Evolutionary conservation across 73 alveolate species (phyloP).

Genomic region (Paraurostyla sp.): DNA sequence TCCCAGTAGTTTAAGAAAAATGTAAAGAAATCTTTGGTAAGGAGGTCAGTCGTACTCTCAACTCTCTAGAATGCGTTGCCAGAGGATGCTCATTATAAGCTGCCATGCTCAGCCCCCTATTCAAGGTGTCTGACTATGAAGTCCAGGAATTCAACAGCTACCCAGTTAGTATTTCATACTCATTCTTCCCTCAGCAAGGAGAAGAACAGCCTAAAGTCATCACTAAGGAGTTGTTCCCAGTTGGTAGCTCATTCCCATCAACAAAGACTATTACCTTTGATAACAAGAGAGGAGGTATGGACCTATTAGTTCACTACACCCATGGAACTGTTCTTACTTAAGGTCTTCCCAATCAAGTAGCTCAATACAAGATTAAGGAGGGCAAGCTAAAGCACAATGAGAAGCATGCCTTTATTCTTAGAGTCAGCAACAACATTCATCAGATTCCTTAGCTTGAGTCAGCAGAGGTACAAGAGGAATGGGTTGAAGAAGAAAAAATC

Average conservation of each 20-base stretch:
- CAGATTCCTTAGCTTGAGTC: constrained; percentile 80
- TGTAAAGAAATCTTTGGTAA: constrained; percentile 90
- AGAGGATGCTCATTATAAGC: constrained; percentile 99
- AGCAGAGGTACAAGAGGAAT: constrained; percentile 79
- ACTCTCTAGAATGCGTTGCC: constrained; percentile 97
- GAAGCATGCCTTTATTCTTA: constrained; percentile 70
- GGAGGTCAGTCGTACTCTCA: constrained; percentile 96
- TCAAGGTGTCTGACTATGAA: constrained; percentile 89
- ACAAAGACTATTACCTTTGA: constrained; percentile 80
- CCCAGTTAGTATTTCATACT: constrained; percentile 91
- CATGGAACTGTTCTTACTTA: constrained; percentile 55
- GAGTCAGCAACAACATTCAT: constrained; percentile 76
- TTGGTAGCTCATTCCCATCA: constrained; percentile 77
- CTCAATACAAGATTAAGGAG: constrained; percentile 70
- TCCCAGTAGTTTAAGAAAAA: constrained; percentile 92
- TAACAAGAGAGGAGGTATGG: constrained; percentile 81
- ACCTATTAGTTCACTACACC: constrained; percentile 69
- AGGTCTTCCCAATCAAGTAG: constrained; percentile 75
- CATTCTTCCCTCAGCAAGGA: constrained; percentile 71
- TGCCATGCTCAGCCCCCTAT: constrained; percentile 98
- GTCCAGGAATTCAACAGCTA: constrained; percentile 88
- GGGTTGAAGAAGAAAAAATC: constrained; percentile 64
- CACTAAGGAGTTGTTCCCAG: constrained; percentile 70
- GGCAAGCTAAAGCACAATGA: constrained; percentile 76
- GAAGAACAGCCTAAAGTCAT: constrained; percentile 62